Percentiles rank a stretch among this genome's conserved stretches.
phyloP scores from a whole-genome alignment of 2,329 filamentous ascomycete species.

The Trichothecium roseum region DNA sequence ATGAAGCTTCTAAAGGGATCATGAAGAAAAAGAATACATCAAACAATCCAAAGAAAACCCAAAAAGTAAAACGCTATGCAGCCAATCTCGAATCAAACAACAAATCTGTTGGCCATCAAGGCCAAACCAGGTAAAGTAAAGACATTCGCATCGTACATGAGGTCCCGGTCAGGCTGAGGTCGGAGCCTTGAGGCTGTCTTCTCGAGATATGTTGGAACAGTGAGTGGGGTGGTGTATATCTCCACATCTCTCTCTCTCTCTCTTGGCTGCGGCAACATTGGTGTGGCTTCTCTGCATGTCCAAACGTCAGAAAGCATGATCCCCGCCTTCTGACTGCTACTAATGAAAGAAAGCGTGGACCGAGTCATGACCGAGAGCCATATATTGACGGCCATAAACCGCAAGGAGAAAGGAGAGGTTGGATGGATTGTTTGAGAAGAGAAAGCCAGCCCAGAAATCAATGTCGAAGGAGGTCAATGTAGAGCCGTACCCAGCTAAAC shows the following conservation, averaged over 20 bases:
- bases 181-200: no score
- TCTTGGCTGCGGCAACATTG: not conserved
- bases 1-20: conserved; percentile 6
- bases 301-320: no score
- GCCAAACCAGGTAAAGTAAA: no score
- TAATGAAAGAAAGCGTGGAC: not conserved
- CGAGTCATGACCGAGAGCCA: no score
- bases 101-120: no score
- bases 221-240: no score
- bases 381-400: conserved; percentile 25
- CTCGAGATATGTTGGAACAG: no score
- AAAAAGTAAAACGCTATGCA: conserved; percentile 5
- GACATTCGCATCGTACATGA: no score
- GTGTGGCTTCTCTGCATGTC: not conserved
- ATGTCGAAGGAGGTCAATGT: conserved; percentile 32
- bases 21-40: conserved; percentile 2
- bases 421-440: conserved; percentile 37
- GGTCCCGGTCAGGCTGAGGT: no score
- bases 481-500: conserved; percentile 27
- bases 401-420: conserved; percentile 38
- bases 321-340: no score
- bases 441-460: conserved; percentile 34
- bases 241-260: no score
- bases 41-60: conserved; percentile 10
- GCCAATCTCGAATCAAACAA: no score